A percentile compares a stretch with the other conserved stretches of the same genome.
phyloP scores from a whole-genome alignment of 345 rosid genomes.

The Durio zibethinus region DNA sequence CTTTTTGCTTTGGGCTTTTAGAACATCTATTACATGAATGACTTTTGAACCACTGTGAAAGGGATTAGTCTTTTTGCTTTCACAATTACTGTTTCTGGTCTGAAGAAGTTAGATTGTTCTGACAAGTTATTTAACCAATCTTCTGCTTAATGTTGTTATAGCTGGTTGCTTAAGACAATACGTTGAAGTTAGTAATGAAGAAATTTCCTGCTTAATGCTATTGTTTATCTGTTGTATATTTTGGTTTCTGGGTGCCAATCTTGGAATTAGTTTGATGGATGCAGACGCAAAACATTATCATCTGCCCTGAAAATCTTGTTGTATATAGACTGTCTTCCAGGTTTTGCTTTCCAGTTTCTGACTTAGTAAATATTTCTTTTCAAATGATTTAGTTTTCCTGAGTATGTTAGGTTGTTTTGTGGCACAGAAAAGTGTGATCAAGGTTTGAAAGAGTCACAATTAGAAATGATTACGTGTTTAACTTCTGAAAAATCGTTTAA shows the following conservation, averaged over 20 bases:
- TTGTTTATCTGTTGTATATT: background rate
- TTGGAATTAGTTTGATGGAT: slow-evolving; percentile 1
- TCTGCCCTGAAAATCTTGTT: background rate
- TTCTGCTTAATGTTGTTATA: background rate
- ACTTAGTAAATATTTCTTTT: background rate
- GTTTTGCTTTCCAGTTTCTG: background rate
- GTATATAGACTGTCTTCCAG: background rate
- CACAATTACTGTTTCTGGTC: background rate
- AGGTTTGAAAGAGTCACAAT: background rate
- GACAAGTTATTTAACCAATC: background rate
- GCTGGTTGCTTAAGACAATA: background rate
- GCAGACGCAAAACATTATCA: background rate
- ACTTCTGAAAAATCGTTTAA: background rate
- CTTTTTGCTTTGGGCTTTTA: background rate
- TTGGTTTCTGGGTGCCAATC: background rate
- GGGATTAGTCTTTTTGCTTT: background rate
- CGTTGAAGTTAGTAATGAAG: background rate
- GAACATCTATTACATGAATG: background rate
- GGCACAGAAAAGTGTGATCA: background rate
- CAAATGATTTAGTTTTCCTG: slow-evolving; percentile 16
- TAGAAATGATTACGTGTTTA: background rate
- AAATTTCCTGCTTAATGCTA: background rate
- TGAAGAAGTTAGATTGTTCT: background rate
- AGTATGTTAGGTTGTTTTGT: background rate
- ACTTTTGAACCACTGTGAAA: background rate